These are phyloP conservation scores for Xerocomellus intermedius DNA, from an alignment of 768 basidiomycete species.

Conservation along the genomic window DNA sequence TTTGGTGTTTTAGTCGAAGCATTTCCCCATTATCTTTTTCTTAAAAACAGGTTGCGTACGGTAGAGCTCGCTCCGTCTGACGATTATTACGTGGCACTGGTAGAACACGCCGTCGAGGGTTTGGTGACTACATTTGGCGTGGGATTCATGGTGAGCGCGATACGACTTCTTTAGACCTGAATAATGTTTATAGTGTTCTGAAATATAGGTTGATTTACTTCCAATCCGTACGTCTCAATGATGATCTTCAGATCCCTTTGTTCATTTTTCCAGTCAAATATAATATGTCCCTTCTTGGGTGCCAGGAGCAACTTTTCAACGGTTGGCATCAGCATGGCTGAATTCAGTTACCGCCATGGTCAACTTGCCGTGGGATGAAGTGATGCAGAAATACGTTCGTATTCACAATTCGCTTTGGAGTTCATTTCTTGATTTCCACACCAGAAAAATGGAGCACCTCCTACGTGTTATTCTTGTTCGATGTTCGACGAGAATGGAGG, in stretches of 20 bases:
- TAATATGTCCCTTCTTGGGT: constrained; percentile 3
- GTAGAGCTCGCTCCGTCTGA: constrained; percentile 5
- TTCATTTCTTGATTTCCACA: not conserved
- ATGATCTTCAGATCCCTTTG: not conserved
- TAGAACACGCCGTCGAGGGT: constrained; percentile 4
- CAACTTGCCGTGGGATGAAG: constrained; percentile 3
- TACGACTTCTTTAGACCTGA: not conserved
- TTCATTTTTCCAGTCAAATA: constrained; percentile 1
- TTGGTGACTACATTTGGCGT: constrained; percentile 4
- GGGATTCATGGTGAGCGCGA: not conserved
- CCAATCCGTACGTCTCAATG: not conserved
- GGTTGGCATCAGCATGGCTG: constrained; percentile 2
- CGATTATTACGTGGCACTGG: constrained; percentile 1
- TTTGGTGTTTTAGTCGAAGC: too few species aligned
- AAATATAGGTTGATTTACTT: constrained; percentile 1
- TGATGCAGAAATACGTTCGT: constrained; percentile 3
- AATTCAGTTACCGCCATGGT: constrained; percentile 3
- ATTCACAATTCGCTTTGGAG: not conserved
- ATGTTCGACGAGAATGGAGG: constrained; percentile 6
- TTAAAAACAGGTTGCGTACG: not conserved
- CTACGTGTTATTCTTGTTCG: not conserved
- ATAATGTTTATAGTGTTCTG: not conserved
- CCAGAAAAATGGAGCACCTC: not conserved
- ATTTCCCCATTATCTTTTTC: not conserved
- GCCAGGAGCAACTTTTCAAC: constrained; percentile 2